phyloP scores from a whole-genome alignment of 108 stramenopile genomes.

The Aurantiochytrium sp. region DNA sequence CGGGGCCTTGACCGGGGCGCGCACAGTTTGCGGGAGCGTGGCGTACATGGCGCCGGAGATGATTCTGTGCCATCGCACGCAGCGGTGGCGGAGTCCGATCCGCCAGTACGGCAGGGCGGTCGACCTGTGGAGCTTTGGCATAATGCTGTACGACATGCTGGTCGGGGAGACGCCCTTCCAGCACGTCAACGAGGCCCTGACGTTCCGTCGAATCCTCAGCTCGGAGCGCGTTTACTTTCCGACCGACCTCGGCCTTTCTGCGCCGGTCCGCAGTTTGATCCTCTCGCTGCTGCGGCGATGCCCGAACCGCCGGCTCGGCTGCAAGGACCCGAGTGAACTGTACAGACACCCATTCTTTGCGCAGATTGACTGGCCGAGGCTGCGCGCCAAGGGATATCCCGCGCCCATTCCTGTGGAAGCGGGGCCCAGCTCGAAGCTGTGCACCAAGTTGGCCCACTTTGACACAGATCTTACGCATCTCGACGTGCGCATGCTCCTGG shows the following conservation, averaged over 20 bases:
- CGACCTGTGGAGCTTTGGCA: constrained; percentile 82
- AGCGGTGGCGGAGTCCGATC: not conserved
- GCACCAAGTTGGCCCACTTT: too few species aligned
- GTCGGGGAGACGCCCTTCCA: constrained; percentile 93
- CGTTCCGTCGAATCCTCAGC: constrained; percentile 67
- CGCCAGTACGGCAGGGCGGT: not conserved
- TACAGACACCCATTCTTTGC: constrained; percentile 14
- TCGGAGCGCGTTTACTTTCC: not conserved
- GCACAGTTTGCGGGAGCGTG: constrained; percentile 57
- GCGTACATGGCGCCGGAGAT: constrained; percentile 63
- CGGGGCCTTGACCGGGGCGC: not conserved
- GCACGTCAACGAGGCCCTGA: constrained; percentile 82
- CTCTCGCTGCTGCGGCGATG: not conserved
- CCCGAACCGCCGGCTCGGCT: not conserved
- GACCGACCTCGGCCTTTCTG: not conserved
- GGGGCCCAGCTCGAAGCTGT: not conserved
- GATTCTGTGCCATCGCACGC: not conserved
- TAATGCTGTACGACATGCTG: constrained; percentile 92
- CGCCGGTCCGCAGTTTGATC: not conserved
- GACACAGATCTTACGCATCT: too few species aligned
- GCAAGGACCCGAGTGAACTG: not conserved
- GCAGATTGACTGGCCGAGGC: not conserved
- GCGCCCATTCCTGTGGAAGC: not conserved
- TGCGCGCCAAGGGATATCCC: not conserved
- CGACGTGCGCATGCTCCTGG: too few species aligned